These are phyloP conservation scores for Coemansia sp. DNA, from an alignment of 192 early-diverging fungal genomes.

Conservation along the genomic window DNA sequence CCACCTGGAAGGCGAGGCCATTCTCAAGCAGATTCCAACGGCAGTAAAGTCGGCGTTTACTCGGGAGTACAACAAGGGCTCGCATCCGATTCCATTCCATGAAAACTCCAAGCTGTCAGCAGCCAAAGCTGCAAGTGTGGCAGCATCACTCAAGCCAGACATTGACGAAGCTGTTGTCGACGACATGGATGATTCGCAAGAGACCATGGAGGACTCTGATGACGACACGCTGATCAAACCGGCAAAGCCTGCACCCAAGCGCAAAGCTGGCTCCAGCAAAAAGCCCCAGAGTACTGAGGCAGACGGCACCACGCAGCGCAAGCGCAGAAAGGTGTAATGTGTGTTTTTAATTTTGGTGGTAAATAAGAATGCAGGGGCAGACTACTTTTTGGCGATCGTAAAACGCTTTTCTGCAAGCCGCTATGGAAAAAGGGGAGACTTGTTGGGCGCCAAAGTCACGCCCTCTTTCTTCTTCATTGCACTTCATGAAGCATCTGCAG, in stretches of 20 bases:
- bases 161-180: conserved; percentile 20
- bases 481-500: too few relatives aligned
- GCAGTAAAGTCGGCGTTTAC: conserved; percentile 79
- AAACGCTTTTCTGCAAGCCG: too few relatives aligned
- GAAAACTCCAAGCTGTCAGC: conserved; percentile 7
- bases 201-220: conserved; percentile 6
- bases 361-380: too few relatives aligned
- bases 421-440: too few relatives aligned
- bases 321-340: conserved; percentile 27
- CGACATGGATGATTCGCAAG: conserved; percentile 10
- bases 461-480: too few relatives aligned
- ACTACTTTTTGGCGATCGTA: too few relatives aligned
- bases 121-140: conserved; percentile 11
- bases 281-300: conserved; percentile 10
- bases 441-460: too few relatives aligned
- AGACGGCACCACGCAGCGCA: conserved; percentile 19
- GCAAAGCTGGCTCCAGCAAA: conserved; percentile 3
- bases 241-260: conserved; percentile 14
- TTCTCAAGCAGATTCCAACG: conserved; percentile 59
- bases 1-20: conserved; percentile 57
- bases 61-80: conserved; percentile 57
- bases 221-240: conserved; percentile 22
- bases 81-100: conserved; percentile 38
- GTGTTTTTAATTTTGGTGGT: too few relatives aligned
- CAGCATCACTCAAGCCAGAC: conserved; percentile 14